A percentile compares a stretch with the other conserved stretches of the same genome.
These are phyloP conservation scores for Verticillium albo-atrum DNA, from an alignment of 2,329 filamentous ascomycete species.

Conservation along the genomic window DNA sequence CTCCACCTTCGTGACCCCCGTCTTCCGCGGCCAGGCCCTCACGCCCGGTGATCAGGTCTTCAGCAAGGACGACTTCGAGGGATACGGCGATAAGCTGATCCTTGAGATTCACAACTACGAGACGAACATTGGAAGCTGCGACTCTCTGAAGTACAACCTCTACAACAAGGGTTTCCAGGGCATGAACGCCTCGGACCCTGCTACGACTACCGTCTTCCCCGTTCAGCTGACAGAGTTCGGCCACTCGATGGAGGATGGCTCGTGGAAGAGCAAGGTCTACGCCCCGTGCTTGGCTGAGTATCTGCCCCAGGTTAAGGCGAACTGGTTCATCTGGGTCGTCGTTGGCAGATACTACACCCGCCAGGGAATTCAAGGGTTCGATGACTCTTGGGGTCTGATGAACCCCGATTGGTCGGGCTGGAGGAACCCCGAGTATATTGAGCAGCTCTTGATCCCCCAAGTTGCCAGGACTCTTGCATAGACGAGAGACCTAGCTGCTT, in stretches of 20 bases:
- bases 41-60: constrained; percentile 41
- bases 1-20: constrained; percentile 40
- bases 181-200: constrained; percentile 30
- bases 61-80: constrained; percentile 38
- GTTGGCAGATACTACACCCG: constrained; percentile 55
- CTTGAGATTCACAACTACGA: constrained; percentile 60
- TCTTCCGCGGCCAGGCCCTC: constrained; percentile 43
- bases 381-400: constrained; percentile 54
- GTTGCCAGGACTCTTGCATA: constrained; percentile 25
- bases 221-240: constrained; percentile 52
- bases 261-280: constrained; percentile 34
- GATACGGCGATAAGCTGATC: constrained; percentile 49
- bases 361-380: constrained; percentile 45
- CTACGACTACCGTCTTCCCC: constrained; percentile 35
- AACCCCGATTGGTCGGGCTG: constrained; percentile 50
- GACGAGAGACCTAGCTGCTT: neutral
- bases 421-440: constrained; percentile 38
- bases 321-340: constrained; percentile 58
- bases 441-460: constrained; percentile 34
- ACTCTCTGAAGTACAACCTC: constrained; percentile 38
- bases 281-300: constrained; percentile 46
- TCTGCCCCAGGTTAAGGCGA: constrained; percentile 41
- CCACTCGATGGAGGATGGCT: constrained; percentile 43
- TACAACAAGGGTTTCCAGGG: constrained; percentile 50
- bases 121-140: constrained; percentile 43